Evolutionary conservation across 1,284 basidiomycete species (phyloP).

Genomic region (Irpex rosettiformis): DNA sequence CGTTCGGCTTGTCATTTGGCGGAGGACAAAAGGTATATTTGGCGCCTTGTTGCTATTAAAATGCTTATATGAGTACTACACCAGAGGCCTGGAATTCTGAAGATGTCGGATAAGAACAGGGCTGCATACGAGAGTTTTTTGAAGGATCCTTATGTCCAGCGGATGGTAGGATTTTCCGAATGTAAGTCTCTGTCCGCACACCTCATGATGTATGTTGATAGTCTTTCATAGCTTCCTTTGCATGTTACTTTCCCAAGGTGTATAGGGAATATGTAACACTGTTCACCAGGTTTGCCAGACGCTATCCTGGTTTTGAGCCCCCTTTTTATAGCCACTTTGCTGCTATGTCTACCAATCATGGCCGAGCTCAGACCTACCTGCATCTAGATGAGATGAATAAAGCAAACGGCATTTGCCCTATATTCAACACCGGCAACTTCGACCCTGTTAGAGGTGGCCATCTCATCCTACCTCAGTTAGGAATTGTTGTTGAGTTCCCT

Average conservation of each 20-base stretch:
- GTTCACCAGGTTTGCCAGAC: background rate
- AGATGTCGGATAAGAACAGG: background rate
- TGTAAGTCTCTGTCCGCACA: background rate
- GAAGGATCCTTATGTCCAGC: background rate
- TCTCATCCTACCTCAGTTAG: constrained; percentile 23
- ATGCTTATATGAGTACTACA: background rate
- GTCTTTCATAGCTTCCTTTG: background rate
- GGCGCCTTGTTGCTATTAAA: background rate
- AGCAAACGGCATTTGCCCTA: constrained; percentile 14
- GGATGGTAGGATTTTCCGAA: background rate
- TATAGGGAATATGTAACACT: background rate
- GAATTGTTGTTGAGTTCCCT: constrained; percentile 21
- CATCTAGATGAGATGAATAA: background rate
- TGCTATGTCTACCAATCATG: background rate
- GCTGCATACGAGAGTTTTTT: background rate
- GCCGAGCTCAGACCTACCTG: background rate
- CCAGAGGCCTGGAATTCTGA: background rate
- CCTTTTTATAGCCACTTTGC: background rate
- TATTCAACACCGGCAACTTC: constrained; percentile 23
- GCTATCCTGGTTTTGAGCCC: background rate
- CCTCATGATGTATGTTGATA: background rate
- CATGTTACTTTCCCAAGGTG: background rate
- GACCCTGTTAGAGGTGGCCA: constrained; percentile 22
- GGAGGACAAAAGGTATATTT: background rate
- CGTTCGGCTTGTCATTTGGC: background rate